Evolutionary conservation across 495 filamentous ascomycete species (phyloP), one percentile per base, ranked within the genome.

Genomic region (Mytilinidion resinicola): DNA sequence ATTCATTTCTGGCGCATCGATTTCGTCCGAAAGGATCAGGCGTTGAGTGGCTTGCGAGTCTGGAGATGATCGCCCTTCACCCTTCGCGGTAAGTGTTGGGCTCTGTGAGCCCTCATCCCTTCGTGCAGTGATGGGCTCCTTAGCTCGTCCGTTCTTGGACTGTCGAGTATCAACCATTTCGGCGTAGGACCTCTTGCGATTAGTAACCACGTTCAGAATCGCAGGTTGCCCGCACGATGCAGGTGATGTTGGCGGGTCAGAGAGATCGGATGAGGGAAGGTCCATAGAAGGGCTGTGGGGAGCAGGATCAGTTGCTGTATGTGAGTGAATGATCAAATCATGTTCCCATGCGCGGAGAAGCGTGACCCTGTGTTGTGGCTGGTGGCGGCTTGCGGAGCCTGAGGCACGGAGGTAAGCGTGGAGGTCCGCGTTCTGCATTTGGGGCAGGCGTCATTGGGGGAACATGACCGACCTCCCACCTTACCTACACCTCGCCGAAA

Each of bases 21-120:
- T 51, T 38, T 37, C 42, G 44, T 51, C 47, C 9, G 36, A 15
- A 25, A 50, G 15, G 15, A 15, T 20, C n/a, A 20, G 11, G 20
- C 37, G 63, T 47, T 62, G 63, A 8, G 36, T 48, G 51, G 41
- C 59, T n/a, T 51, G 50, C 8, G 63, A 56, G 7, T 20, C 21
- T 25, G 15, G 46, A 20, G 15, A 25, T 1, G 46, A 25, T 25
- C 21, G 33, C 4, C 19, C 21, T 25, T 42, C 34, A 5, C 10
- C n/a, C 25, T 19, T 19, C 34, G 25, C 33, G 4, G 19, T 34
- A 19, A n/a, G 25, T 19, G 50, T 53, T n/a, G 50, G 50, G n/a
- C 25, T 53, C 20, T 53, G 50, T 21, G 50, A 53, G 36, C 50
- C 11, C n/a, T 41, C 50, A 4, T 41, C 36, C 37, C 33, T 53